These are phyloP conservation scores for Penicillium parvum DNA, from an alignment of 495 filamentous ascomycete species.

Conservation along the genomic window DNA sequence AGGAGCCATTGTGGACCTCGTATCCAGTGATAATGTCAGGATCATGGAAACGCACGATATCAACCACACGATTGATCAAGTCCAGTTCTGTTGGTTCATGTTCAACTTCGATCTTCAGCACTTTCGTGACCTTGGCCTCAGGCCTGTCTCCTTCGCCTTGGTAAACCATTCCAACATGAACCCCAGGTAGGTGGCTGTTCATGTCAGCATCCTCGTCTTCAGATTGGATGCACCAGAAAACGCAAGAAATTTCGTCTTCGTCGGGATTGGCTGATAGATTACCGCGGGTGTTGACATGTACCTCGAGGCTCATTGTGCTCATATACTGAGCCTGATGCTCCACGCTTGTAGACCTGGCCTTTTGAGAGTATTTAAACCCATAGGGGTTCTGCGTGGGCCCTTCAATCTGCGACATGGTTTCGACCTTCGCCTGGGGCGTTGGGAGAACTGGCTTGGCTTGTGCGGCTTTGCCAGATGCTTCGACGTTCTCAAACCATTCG, in stretches of 20 bases:
- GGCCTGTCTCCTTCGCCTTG: slow-evolving; percentile 43
- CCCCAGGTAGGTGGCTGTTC: slow-evolving; percentile 49
- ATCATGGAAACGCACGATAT: slow-evolving; percentile 78
- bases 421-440: slow-evolving; percentile 15
- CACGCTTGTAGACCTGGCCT: slow-evolving; percentile 66
- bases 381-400: slow-evolving; percentile 82
- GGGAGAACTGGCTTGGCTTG: slow-evolving; percentile 1
- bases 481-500: slow-evolving; percentile 55
- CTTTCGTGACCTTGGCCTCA: slow-evolving; percentile 44
- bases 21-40: slow-evolving; percentile 95
- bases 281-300: slow-evolving; percentile 90
- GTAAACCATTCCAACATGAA: slow-evolving; percentile 54
- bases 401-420: slow-evolving; percentile 76
- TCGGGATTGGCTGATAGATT: slow-evolving; percentile 80
- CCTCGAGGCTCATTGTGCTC: slow-evolving; percentile 91
- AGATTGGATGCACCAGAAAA: slow-evolving; percentile 87
- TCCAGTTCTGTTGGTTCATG: slow-evolving; percentile 78
- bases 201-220: slow-evolving; percentile 57
- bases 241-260: slow-evolving; percentile 79
- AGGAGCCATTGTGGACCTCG: slow-evolving; percentile 88
- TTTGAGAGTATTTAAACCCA: slow-evolving; percentile 86
- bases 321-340: slow-evolving; percentile 88
- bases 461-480: slow-evolving; percentile 9
- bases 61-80: slow-evolving; percentile 73
- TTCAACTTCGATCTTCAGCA: slow-evolving; percentile 56